Conservation (phyloP, 2,329 filamentous ascomycete genomes). For the Neofusicoccum cordaticola region DNA sequence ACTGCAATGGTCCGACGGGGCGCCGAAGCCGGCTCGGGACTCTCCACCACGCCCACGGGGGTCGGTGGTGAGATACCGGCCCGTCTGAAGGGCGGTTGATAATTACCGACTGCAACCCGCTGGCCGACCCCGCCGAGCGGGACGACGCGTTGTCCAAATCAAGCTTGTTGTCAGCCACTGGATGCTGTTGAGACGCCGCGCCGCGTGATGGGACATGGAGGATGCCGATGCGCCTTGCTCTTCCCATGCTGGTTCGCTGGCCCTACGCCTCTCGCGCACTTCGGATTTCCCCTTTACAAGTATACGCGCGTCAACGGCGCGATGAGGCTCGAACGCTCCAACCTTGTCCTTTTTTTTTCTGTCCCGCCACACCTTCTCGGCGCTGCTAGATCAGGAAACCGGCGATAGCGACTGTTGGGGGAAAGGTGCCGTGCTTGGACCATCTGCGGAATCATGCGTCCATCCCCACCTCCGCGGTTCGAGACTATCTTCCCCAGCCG, state of each 20-base stretch:
- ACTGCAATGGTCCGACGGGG: too few species aligned
- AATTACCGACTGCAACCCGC: neutral
- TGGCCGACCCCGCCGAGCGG: neutral
- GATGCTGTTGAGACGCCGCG: slow-evolving; percentile 3
- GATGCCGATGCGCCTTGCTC: neutral
- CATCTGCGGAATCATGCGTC: neutral
- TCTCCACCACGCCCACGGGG: neutral
- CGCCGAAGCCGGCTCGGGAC: neutral
- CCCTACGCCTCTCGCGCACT: neutral
- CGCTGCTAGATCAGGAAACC: neutral
- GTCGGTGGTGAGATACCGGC: neutral
- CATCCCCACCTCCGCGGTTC: neutral
- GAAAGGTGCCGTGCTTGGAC: neutral
- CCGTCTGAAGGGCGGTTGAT: neutral
- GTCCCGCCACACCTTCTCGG: neutral
- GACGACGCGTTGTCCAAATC: neutral
- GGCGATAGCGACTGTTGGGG: slow-evolving; percentile 2
- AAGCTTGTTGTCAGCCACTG: neutral
- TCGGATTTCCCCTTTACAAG: neutral
- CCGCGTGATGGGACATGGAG: neutral
- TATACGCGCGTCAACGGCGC: neutral
- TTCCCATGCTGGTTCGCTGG: neutral
- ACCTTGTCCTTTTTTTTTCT: neutral
- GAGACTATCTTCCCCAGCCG: neutral
- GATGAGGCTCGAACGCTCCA: neutral